These are phyloP conservation scores for Solidago caesia DNA, from an alignment of 129 eudicot genomes.

Conservation along the genomic window DNA sequence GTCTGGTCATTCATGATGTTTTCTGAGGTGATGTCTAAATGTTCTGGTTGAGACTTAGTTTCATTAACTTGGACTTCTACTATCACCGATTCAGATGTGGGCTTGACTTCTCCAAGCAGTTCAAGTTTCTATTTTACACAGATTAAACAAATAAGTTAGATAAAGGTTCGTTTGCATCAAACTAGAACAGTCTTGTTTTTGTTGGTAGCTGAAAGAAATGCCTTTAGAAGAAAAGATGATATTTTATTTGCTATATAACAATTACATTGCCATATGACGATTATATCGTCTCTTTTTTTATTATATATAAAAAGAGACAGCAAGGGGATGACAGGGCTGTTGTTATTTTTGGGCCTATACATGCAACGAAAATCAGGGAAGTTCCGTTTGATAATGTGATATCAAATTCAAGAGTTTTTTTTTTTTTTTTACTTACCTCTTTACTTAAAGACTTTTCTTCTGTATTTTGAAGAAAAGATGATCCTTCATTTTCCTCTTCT, in stretches of 20 bases:
- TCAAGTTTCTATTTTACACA: conserved; percentile 19
- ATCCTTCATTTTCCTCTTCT: conserved; percentile 3
- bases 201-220: no score
- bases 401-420: no score
- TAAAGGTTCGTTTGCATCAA: conserved; percentile 2
- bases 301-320: no score
- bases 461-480: not conserved
- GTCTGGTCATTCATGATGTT: conserved; percentile 18
- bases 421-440: conserved; percentile 11
- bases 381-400: no score
- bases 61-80: conserved; percentile 20
- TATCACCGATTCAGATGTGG: conserved; percentile 13
- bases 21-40: conserved; percentile 23
- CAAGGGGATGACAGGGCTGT: no score
- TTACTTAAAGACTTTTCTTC: conserved; percentile 13
- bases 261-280: not conserved
- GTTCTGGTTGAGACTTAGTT: conserved; percentile 16
- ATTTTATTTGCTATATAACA: not conserved
- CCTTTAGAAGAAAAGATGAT: not conserved
- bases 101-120: conserved; percentile 20
- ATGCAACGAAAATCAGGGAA: no score
- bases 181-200: not conserved
- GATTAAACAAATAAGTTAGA: conserved; percentile 9
- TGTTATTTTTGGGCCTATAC: no score
- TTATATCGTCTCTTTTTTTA: not conserved